A percentile compares a stretch with the other conserved stretches of the same genome.
Conservation (phyloP, 2,329 filamentous ascomycete genomes). For the Cordyceps javanica region DNA sequence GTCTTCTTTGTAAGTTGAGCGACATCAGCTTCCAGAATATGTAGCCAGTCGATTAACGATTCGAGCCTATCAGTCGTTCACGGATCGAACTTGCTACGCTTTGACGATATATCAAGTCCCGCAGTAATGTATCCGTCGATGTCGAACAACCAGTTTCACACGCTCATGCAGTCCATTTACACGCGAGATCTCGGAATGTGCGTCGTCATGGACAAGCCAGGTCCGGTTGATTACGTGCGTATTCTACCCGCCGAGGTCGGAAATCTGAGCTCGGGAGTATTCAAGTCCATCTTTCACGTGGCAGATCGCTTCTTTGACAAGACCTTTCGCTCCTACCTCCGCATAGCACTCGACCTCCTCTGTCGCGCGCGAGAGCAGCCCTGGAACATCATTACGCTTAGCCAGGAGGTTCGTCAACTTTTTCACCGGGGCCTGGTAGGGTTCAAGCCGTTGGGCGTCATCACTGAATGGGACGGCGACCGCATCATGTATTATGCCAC, state of each 20-base stretch:
- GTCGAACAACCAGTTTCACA: too few relatives aligned
- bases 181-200: background rate
- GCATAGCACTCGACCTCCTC: fast-evolving
- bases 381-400: background rate
- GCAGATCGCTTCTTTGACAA: background rate
- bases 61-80: background rate
- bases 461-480: background rate
- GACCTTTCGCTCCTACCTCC: background rate
- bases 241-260: background rate
- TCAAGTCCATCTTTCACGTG: background rate
- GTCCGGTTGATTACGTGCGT: too few relatives aligned
- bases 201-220: background rate
- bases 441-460: background rate
- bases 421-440: background rate
- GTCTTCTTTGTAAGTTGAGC: background rate
- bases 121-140: too few relatives aligned
- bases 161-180: background rate
- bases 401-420: background rate
- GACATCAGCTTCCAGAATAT: too few relatives aligned
- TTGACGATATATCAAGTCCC: too few relatives aligned
- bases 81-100: background rate
- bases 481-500: background rate
- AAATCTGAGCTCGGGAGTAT: too few relatives aligned
- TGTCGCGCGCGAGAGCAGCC: background rate
- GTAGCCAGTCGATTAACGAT: background rate